Evolutionary conservation across 352 stramenopile species (phyloP), one percentile per base, ranked within the genome.

Genomic region (Phytophthora cajani): DNA sequence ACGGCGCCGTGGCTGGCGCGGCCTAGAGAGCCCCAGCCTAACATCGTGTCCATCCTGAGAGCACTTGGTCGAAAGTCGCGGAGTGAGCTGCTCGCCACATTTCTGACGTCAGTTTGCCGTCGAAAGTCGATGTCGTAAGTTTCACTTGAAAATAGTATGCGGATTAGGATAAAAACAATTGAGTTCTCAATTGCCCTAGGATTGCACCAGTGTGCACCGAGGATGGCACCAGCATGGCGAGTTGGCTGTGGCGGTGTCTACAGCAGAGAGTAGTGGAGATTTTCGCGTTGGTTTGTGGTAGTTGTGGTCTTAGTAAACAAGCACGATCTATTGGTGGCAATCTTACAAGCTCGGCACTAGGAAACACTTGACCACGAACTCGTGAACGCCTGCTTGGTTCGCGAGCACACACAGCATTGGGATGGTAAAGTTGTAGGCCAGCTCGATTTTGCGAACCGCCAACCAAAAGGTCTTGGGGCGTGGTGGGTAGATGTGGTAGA

Each of bases 381-480:
- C 66, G 58, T 83, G 72, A 12, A 80, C 36, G 17, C 76, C 76
- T 51, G 57, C 46, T 25, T 69, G 25, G 52, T 74, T 75, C 2
- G 38, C 60, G 11, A 80, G 54, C 46, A 79, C 75, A 38, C 77
- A 83, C 21, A 78, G 62, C 30, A 74, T 63, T 12, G 80, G 80
- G 9, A 87, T 61, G 1, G 50, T 80, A 42, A 80, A 63, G 54
- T 84, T 82, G 63, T 77, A 79, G 57, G 80, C 38, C 49, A 87
- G 52, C 40, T 87, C 80, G 60, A 87, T 83, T 57, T 80, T 80
- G 63, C 64, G 78, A 16, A 71, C 74, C 2, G 72, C 59, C 3
- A 61, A 51, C 80, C 77, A 85, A 50, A 87, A 87, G 6, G 66
- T 30, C 52, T 78, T 82, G n/a, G 77, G 74, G 17, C 80, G 80